Base-by-base conservation (phyloP, 225 moss, liverwort and hornwort species). In the Polytrichum commune region DNA sequence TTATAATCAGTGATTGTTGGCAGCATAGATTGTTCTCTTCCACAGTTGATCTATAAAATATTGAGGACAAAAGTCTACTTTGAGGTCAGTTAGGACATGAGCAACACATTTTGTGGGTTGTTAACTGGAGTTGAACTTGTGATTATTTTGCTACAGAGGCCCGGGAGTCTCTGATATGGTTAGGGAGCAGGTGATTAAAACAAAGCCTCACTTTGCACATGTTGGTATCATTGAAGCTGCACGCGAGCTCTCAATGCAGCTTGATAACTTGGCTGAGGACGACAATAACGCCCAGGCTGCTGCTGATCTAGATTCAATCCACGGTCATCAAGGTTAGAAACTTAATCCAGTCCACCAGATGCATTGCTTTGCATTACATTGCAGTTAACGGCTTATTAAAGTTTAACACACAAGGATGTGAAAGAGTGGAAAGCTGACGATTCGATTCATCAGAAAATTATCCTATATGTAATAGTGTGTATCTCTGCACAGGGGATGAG, bases 191-290 rank as follows among this genome's bases (percentile, higher is more conserved):
- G 64, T 85, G 6, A 70, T 73, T 56, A 79, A 67, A 16, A 82
- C 81, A 10, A 79, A 76, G 79, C 89, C 89, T 25, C 97, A 91
- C 76, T 86, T 91, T 77, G 97, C 94, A 57, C 97, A 98, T 46
- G 73, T 86, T 53, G 97, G 97, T 60, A 91, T 98, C 55, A 80
- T 98, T 72, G 90, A 90, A 80, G 97, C 92, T 64, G 97, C 94
- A 53, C 85, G 94, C 54, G 92, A 98, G 82, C 97, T 98, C 67
- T 79, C 91, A 20, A 28, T 87, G 64, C 84, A 93, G 81, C 89
- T 98, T 62, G 97, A 98, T 72, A 77, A 90, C 56, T 72, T 92
- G 62, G 75, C 81, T 20, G 90, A 88, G 72, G 75, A 80, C 33
- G 88, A 88, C 66, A 79, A 80, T 64, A 82, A 82, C 10, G 79